Base-by-base conservation (phyloP, 345 rosid species). In the Draba incana region DNA sequence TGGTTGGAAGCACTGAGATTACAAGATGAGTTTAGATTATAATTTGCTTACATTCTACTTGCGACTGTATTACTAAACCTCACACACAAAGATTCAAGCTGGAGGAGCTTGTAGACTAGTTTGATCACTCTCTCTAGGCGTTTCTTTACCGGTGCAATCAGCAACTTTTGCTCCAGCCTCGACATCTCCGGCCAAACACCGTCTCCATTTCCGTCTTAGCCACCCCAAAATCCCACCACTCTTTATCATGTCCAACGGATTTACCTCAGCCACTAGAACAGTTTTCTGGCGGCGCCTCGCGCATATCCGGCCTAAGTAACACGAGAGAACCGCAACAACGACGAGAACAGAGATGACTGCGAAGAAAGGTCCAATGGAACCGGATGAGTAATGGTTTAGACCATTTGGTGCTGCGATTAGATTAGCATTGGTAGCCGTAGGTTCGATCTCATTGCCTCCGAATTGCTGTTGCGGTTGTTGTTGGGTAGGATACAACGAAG, bases 281-380 rank as follows among this genome's bases (percentile, higher is more conserved):
- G 31, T 31, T 46, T 5, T 69, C 13, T 53, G 49, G 44, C 68
- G 58, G 10, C n/a, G 44, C 23, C 55, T 30, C 37, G 75, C 77
- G 71, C 80, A 90, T 20, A 71, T 68, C n/a, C 88, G 75, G 15
- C 92, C 91, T 57, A 86, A 33, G 41, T 84, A 50, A 52, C 97
- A 91, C 1, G 95, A 86, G 69, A 80, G 33, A 37, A 86, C 66
- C 0, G 92, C 77, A 13, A 88, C 81, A 75, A 88, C 50, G 3
- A 75, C 53, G 0, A 88, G 69, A 49, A 84, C 81, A 12, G 88
- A 88, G 50, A 91, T 81, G 47, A 83, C 88, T 0, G 73, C 89
- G 8, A 91, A 81, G 80, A 91, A 88, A 0, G 91, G 92, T n/a
- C 91, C 87, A 5, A 86, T 79, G 37, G 95, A 81, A 15, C 92